A percentile compares a stretch with the other conserved stretches of the same genome.
Evolutionary conservation across 768 basidiomycete genomes (phyloP).

Genomic region (Basidioascus undulatus): DNA sequence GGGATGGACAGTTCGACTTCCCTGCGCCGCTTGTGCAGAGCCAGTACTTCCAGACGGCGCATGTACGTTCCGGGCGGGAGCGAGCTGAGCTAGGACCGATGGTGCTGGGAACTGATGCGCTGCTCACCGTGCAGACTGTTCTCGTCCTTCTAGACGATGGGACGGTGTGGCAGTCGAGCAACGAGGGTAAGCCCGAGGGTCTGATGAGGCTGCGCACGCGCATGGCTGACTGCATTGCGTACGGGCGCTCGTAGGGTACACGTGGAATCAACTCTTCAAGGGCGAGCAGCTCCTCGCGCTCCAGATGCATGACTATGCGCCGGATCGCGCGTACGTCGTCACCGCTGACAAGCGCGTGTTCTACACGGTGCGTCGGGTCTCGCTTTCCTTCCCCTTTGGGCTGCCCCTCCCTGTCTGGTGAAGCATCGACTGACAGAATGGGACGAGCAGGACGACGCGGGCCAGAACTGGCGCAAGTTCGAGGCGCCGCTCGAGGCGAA

Average conservation of each 20-base stretch:
- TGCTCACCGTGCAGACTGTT: constrained; percentile 53
- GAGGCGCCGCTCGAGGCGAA: constrained; percentile 50
- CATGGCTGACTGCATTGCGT: no score
- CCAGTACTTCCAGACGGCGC: constrained; percentile 76
- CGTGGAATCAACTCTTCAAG: constrained; percentile 46
- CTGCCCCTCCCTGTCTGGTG: no score
- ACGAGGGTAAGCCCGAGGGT: no score
- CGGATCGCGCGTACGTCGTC: constrained; percentile 74
- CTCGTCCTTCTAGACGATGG: constrained; percentile 54
- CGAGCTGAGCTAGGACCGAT: no score
- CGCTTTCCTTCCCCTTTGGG: no score
- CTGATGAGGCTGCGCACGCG: no score
- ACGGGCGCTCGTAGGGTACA: no score
- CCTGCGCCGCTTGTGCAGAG: constrained; percentile 40
- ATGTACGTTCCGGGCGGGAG: no score
- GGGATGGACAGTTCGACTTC: constrained; percentile 35
- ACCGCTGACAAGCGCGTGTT: constrained; percentile 37
- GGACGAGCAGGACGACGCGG: no score
- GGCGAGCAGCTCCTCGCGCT: constrained; percentile 47
- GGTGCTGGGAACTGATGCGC: no score
- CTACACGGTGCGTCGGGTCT: no score
- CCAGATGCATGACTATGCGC: constrained; percentile 56
- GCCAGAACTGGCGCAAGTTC: constrained; percentile 38
- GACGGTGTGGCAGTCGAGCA: constrained; percentile 76
- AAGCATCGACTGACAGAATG: no score